Conservation (phyloP, 768 basidiomycete species). For the Auricularia sp. region DNA sequence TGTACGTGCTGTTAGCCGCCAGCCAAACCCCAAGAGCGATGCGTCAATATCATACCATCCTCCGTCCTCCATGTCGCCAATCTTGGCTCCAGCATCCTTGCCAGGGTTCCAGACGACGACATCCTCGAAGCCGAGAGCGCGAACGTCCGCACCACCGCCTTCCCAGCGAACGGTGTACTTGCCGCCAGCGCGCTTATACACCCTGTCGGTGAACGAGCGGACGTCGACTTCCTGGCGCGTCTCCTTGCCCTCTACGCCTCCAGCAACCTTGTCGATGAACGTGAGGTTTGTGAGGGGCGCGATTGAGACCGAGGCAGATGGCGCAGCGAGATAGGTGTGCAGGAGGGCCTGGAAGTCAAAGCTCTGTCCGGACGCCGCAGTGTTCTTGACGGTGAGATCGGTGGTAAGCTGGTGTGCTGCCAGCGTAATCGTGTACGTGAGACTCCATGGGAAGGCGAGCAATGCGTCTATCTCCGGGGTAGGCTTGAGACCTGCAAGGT, state of each 20-base stretch:
- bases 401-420: conserved; percentile 63
- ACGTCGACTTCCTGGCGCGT: conserved; percentile 57
- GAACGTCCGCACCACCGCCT: conserved; percentile 43
- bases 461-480: conserved; percentile 43
- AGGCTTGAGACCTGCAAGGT: conserved; percentile 47
- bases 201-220: conserved; percentile 54
- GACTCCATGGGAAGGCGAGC: conserved; percentile 58
- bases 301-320: conserved; percentile 48
- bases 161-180: conserved; percentile 53
- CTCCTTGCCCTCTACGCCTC: conserved; percentile 46
- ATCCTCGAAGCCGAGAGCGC: conserved; percentile 51
- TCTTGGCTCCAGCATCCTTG: conserved; percentile 51
- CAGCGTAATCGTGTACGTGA: conserved; percentile 76
- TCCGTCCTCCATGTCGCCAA: conserved; percentile 80
- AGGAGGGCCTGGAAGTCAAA: conserved; percentile 80
- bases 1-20: conserved; percentile 14
- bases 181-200: conserved; percentile 57
- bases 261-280: conserved; percentile 65
- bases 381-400: conserved; percentile 72
- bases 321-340: conserved; percentile 78
- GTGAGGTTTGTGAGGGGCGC: conserved; percentile 49
- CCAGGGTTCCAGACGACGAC: conserved; percentile 96
- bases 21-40: neutral
- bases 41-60: conserved; percentile 57
- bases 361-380: conserved; percentile 26